Conservation (phyloP, 2,329 filamentous ascomycete genomes). For the Cryphonectria radicalis region DNA sequence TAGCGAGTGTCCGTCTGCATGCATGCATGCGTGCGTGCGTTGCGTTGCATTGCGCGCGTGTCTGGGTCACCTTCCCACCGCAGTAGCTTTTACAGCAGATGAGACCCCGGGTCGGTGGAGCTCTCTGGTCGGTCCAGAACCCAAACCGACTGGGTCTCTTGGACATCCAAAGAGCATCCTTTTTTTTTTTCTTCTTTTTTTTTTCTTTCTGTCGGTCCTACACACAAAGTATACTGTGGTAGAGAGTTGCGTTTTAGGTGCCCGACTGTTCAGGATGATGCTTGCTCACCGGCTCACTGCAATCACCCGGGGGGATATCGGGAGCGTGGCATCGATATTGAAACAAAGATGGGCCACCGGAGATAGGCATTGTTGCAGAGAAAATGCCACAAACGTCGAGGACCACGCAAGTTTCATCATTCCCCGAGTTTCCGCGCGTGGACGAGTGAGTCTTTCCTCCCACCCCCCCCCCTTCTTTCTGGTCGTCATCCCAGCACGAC, state of each 20-base stretch:
- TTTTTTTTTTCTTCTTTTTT: neutral
- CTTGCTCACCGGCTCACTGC: constrained; percentile 16
- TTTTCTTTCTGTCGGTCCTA: neutral
- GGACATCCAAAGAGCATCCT: neutral
- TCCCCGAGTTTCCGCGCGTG: constrained; percentile 18
- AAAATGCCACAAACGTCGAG: constrained; percentile 11
- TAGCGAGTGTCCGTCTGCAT: neutral
- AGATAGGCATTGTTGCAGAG: neutral
- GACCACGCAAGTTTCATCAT: constrained; percentile 25
- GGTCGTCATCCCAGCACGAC: neutral
- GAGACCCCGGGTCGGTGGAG: neutral
- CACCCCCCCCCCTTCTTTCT: too few species aligned
- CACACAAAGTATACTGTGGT: neutral
- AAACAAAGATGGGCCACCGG: constrained; percentile 10
- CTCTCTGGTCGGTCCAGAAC: neutral
- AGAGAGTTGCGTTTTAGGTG: constrained; percentile 3
- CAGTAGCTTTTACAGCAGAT: neutral
- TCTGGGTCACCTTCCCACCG: neutral
- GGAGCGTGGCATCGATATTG: constrained; percentile 16
- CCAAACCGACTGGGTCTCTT: neutral
- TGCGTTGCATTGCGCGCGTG: too few species aligned
- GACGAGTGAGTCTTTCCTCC: constrained; percentile 1
- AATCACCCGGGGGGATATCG: constrained; percentile 11
- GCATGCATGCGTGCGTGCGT: neutral
- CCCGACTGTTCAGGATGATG: constrained; percentile 21